Conservation (phyloP, 225 moss, liverwort and hornwort genomes). For the Ulota crispa region DNA sequence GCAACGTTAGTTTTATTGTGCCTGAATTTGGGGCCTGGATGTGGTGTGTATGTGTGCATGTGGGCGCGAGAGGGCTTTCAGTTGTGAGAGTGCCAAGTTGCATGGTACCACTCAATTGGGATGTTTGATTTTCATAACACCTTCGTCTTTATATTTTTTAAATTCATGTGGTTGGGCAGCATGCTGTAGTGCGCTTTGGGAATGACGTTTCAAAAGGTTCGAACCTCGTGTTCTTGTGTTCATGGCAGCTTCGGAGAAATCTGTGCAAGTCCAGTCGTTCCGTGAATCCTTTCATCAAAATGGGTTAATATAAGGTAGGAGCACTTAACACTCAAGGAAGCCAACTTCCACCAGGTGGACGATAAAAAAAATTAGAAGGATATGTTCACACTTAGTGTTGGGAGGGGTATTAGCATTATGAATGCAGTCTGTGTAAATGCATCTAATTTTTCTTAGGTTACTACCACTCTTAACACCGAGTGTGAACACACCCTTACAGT, state of each 20-base stretch:
- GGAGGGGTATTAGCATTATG: no score
- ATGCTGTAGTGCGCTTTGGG: neutral
- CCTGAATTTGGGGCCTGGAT: constrained; percentile 13
- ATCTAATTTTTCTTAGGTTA: no score
- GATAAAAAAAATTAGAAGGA: no score
- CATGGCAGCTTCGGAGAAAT: neutral
- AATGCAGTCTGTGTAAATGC: no score
- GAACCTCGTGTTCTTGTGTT: neutral
- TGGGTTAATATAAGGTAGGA: no score
- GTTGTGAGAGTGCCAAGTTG: neutral
- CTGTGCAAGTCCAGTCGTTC: neutral
- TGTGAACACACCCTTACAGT: no score
- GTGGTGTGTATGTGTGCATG: neutral
- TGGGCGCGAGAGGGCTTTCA: neutral
- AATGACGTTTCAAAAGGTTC: neutral
- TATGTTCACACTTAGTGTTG: no score
- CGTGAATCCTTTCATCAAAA: neutral
- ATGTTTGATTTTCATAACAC: constrained; percentile 11
- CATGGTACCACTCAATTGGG: neutral
- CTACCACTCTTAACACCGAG: no score
- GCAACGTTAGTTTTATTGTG: neutral
- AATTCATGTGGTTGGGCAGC: neutral
- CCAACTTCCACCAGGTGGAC: no score
- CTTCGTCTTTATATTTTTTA: neutral
- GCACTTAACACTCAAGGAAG: no score